Evolutionary conservation across 2,329 filamentous ascomycete species (phyloP).

Genomic region (Teratosphaeriaceae sp.): DNA sequence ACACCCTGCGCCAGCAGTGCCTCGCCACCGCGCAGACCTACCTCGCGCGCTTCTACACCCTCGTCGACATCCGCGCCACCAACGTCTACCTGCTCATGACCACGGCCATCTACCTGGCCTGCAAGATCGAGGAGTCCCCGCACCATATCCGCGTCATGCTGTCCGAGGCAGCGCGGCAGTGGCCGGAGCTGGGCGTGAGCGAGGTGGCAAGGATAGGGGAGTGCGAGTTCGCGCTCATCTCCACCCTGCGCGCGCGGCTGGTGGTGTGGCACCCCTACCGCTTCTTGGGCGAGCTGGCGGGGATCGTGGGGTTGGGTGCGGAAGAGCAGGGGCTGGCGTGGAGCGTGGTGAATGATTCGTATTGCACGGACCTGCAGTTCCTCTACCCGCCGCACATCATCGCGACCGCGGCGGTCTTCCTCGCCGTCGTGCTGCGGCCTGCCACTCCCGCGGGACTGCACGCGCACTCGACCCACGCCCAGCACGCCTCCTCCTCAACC

Average conservation of each 20-base stretch:
- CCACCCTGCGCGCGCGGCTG: slow-evolving; percentile 81
- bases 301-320: slow-evolving; percentile 62
- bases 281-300: slow-evolving; percentile 64
- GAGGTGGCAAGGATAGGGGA: slow-evolving; percentile 84
- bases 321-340: slow-evolving; percentile 75
- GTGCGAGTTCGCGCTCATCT: slow-evolving; percentile 89
- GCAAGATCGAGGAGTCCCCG: slow-evolving; percentile 96
- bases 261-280: slow-evolving; percentile 90
- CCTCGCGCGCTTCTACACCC: slow-evolving; percentile 86
- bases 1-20: slow-evolving; percentile 81
- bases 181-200: slow-evolving; percentile 69
- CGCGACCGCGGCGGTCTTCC: slow-evolving; percentile 76
- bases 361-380: slow-evolving; percentile 84
- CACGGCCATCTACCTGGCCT: slow-evolving; percentile 91
- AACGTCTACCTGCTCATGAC: slow-evolving; percentile 90
- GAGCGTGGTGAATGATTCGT: slow-evolving; percentile 85
- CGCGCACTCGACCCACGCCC: slow-evolving; percentile 31
- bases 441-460: slow-evolving; percentile 43
- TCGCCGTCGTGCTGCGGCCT: slow-evolving; percentile 76
- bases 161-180: slow-evolving; percentile 75
- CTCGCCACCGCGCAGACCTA: slow-evolving; percentile 93
- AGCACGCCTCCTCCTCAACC: slow-evolving; percentile 30
- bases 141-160: slow-evolving; percentile 92
- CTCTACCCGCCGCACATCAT: slow-evolving; percentile 81
- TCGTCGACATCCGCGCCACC: slow-evolving; percentile 82